phyloP scores from a whole-genome alignment of 2,329 filamentous ascomycete species.

The Fusarium vanettenii region DNA sequence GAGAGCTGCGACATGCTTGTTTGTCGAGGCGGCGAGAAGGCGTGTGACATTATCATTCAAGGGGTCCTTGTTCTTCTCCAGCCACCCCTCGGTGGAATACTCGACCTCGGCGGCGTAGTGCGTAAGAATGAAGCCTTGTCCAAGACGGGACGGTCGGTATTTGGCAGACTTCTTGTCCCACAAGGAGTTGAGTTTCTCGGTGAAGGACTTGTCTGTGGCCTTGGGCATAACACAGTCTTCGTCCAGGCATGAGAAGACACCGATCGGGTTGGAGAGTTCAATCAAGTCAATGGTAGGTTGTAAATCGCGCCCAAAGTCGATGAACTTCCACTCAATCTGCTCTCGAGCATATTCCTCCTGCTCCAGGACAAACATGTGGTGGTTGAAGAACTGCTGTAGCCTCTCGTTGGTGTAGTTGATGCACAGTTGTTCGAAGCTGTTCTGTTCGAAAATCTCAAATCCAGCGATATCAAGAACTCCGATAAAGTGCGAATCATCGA shows the following conservation, averaged over 20 bases:
- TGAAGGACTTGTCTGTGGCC: slow-evolving; percentile 95
- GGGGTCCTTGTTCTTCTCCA: slow-evolving; percentile 99
- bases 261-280: slow-evolving; percentile 94
- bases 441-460: slow-evolving; percentile 98
- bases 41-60: slow-evolving; percentile 97
- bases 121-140: slow-evolving; percentile 93
- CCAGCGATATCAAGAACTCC: slow-evolving; percentile 98
- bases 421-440: slow-evolving; percentile 98
- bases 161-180: slow-evolving; percentile 98
- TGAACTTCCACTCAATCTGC: slow-evolving; percentile 99
- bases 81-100: slow-evolving; percentile 93
- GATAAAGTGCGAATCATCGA: slow-evolving; percentile 95
- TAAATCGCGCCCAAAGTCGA: slow-evolving; percentile 96
- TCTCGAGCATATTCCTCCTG: slow-evolving; percentile 98
- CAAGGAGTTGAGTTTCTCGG: slow-evolving; percentile 94
- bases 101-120: slow-evolving; percentile 99
- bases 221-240: slow-evolving; percentile 99
- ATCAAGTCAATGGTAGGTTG: slow-evolving; percentile 99
- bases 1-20: slow-evolving; percentile 84
- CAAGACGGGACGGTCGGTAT: slow-evolving; percentile 88
- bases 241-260: slow-evolving; percentile 97
- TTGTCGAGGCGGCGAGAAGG: slow-evolving; percentile 82
- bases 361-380: slow-evolving; percentile 99
- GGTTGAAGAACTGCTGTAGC: slow-evolving; percentile 99
- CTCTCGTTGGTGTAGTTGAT: slow-evolving; percentile 99